phyloP scores from a whole-genome alignment of 495 filamentous ascomycete genomes.

The Aspergillus baeticus region DNA sequence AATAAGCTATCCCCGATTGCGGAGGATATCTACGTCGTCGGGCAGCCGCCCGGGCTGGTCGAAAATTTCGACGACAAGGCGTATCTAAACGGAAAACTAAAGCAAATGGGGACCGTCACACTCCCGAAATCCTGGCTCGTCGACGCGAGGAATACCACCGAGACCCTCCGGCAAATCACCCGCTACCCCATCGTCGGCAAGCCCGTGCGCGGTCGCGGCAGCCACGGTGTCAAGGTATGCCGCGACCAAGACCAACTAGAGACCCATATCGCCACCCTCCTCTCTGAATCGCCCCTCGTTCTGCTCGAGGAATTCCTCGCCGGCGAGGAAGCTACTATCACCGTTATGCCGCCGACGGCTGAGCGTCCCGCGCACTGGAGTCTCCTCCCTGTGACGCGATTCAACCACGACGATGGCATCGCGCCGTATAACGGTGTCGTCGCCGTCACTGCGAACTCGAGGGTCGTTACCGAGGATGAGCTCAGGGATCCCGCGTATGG shows the following conservation, averaged over 20 bases:
- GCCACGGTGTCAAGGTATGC: constrained; percentile 39
- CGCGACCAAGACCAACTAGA: constrained; percentile 15
- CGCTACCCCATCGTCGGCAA: constrained; percentile 34
- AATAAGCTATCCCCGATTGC: constrained; percentile 15
- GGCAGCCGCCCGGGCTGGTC: constrained; percentile 36
- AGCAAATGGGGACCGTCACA: constrained; percentile 14
- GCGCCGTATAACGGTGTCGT: constrained; percentile 36
- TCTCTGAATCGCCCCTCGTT: constrained; percentile 27
- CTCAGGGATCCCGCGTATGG: constrained; percentile 20
- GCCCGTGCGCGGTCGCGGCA: constrained; percentile 26
- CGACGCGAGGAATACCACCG: constrained; percentile 5
- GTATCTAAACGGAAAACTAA: constrained; percentile 33
- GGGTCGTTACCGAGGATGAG: constrained; percentile 19
- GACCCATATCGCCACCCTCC: constrained; percentile 22
- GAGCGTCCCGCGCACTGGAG: constrained; percentile 28
- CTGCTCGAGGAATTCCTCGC: constrained; percentile 39
- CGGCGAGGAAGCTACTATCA: constrained; percentile 41
- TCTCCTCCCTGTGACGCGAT: constrained; percentile 30
- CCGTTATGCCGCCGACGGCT: constrained; percentile 37
- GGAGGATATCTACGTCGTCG: constrained; percentile 24
- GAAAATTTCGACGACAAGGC: constrained; percentile 41
- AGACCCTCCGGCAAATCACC: constrained; percentile 11
- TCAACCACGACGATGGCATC: constrained; percentile 35
- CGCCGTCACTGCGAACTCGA: constrained; percentile 33
- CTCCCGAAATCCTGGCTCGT: constrained; percentile 23